Evolutionary conservation across 2,329 filamentous ascomycete species (phyloP).

Genomic region (Emericellopsis cladophorae): DNA sequence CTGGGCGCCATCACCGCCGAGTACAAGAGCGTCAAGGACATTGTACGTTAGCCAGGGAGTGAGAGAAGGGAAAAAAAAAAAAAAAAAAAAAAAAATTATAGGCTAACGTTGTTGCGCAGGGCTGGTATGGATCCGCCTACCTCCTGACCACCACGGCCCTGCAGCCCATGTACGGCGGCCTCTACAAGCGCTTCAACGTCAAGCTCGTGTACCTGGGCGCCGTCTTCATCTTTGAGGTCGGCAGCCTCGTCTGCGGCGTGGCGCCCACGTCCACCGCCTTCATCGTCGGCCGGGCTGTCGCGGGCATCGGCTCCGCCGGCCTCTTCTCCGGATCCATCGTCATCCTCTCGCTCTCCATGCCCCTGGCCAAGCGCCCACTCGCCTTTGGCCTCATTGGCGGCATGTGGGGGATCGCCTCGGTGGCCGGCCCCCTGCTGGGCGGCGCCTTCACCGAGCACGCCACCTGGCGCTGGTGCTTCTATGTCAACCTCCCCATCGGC

Average conservation of each 20-base stretch:
- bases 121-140: conserved; percentile 37
- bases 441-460: conserved; percentile 13
- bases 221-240: conserved; percentile 29
- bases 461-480: conserved; percentile 23
- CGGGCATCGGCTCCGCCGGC: conserved; percentile 17
- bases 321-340: conserved; percentile 8
- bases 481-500: conserved; percentile 32
- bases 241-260: conserved; percentile 29
- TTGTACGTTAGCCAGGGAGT: conserved; percentile 11
- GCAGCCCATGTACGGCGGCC: conserved; percentile 34
- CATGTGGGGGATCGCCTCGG: conserved; percentile 12
- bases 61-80: no score
- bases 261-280: conserved; percentile 32
- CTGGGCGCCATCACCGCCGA: conserved; percentile 4
- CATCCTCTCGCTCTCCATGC: conserved; percentile 8
- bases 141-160: conserved; percentile 35
- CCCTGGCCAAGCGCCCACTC: conserved; percentile 7
- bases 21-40: conserved; percentile 3
- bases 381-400: conserved; percentile 8
- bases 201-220: conserved; percentile 29
- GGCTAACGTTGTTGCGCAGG: not conserved
- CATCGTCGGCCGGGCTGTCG: conserved; percentile 38
- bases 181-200: conserved; percentile 37
- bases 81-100: not conserved
- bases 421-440: conserved; percentile 12